These are phyloP conservation scores for Davidsoniella australis DNA, from an alignment of 2,329 filamentous ascomycete species.

Conservation along the genomic window DNA sequence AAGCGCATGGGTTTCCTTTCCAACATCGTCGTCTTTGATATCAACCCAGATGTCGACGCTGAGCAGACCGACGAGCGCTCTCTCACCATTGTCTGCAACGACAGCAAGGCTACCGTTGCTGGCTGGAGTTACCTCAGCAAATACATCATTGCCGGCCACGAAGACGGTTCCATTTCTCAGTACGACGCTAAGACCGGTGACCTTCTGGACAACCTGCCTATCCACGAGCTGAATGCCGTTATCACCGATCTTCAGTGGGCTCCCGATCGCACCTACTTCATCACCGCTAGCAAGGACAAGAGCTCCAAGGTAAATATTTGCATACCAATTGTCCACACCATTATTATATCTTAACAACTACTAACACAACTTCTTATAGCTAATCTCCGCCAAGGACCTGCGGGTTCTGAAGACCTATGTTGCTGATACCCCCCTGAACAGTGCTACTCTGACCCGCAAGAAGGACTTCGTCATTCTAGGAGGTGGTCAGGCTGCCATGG, in stretches of 20 bases:
- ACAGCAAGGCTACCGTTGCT: conserved; percentile 93
- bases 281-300: conserved; percentile 97
- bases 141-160: conserved; percentile 95
- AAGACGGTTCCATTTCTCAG: conserved; percentile 80
- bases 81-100: conserved; percentile 79
- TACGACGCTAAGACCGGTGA: conserved; percentile 91
- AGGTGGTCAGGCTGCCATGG: conserved; percentile 96
- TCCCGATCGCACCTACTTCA: conserved; percentile 87
- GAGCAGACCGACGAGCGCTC: conserved; percentile 71
- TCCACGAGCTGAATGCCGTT: conserved; percentile 66
- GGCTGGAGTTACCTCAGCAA: conserved; percentile 89
- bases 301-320: conserved; percentile 53
- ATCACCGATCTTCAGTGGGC: conserved; percentile 95
- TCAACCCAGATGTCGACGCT: conserved; percentile 66
- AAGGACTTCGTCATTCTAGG: conserved; percentile 97
- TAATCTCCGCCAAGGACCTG: conserved; percentile 73
- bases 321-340: neutral
- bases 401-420: conserved; percentile 83
- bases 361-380: conserved; percentile 25
- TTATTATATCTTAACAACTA: neutral
- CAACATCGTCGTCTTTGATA: conserved; percentile 83
- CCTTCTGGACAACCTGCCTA: conserved; percentile 56
- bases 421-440: conserved; percentile 91
- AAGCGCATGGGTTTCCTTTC: conserved; percentile 95
- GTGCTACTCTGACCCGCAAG: conserved; percentile 79